These are phyloP conservation scores for Periconia macrospinosa DNA, from an alignment of 2,329 filamentous ascomycete genomes.

Conservation along the genomic window DNA sequence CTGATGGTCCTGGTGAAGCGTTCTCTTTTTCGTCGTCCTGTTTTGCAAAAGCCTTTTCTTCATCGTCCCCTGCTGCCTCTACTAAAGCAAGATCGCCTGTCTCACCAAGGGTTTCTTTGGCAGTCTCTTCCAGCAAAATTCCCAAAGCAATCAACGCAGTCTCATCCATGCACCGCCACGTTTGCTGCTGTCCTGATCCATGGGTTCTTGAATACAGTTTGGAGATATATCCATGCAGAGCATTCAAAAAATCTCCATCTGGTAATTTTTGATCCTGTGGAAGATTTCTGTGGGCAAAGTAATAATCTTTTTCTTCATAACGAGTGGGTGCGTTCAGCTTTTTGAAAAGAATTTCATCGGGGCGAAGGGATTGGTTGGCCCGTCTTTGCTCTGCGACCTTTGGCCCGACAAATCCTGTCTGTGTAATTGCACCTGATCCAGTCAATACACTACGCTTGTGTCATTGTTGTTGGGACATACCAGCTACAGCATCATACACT, in stretches of 20 bases:
- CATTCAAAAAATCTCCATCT: constrained; percentile 69
- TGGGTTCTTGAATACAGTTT: constrained; percentile 59
- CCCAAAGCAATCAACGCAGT: constrained; percentile 76
- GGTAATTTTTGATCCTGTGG: constrained; percentile 60
- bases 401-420: constrained; percentile 46
- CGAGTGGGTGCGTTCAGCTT: constrained; percentile 65
- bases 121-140: constrained; percentile 72
- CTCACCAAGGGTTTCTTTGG: constrained; percentile 61
- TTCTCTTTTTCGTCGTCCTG: neutral
- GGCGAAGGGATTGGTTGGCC: constrained; percentile 53
- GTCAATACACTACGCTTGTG: neutral
- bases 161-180: constrained; percentile 71
- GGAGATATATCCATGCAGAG: constrained; percentile 68
- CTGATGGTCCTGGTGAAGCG: neutral
- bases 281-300: constrained; percentile 65
- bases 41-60: constrained; percentile 11
- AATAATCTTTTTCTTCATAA: constrained; percentile 72
- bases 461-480: constrained; percentile 40
- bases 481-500: constrained; percentile 74
- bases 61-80: constrained; percentile 50
- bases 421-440: constrained; percentile 48
- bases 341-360: constrained; percentile 73
- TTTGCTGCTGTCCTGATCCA: constrained; percentile 21
- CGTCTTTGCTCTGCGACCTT: constrained; percentile 35
- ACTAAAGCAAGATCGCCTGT: constrained; percentile 73